Conservation (phyloP, 2,329 filamentous ascomycete genomes). For the Sordariomycetes sp. region DNA sequence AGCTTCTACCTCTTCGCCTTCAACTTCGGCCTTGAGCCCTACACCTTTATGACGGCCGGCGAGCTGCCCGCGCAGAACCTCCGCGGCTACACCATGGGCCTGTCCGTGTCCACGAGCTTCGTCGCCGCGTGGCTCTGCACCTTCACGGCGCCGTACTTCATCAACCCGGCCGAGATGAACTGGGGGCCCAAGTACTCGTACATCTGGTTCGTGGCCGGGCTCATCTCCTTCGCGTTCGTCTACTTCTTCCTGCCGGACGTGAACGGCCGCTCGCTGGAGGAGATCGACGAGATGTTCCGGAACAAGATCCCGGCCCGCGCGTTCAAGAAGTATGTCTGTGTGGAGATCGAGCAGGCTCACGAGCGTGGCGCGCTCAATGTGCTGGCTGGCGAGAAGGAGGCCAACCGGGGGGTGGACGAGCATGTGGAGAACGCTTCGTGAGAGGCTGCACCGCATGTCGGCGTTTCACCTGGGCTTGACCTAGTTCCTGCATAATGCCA, state of each 20-base stretch:
- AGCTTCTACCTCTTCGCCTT: conserved; percentile 1
- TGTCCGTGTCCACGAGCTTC: not conserved
- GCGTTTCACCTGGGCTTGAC: no score
- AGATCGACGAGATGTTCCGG: conserved; percentile 7
- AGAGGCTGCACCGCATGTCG: no score
- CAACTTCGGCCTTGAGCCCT: not conserved
- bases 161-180: conserved; percentile 24
- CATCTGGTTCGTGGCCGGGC: conserved; percentile 1
- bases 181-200: conserved; percentile 19
- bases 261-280: conserved; percentile 6
- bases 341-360: not conserved
- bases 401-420: no score
- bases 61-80: conserved; percentile 3
- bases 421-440: no score
- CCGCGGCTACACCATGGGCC: conserved; percentile 1
- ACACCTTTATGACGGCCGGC: not conserved
- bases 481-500: no score
- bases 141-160: conserved; percentile 17
- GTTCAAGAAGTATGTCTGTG: conserved; percentile 7
- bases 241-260: conserved; percentile 7
- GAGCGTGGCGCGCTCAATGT: not conserved
- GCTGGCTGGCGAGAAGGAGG: not conserved
- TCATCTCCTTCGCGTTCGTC: conserved; percentile 16
- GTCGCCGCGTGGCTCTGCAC: conserved; percentile 6
- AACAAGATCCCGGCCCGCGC: conserved; percentile 5